Evolutionary conservation across 2,329 filamentous ascomycete species (phyloP).

Genomic region (Aspergillus novofumigatus): DNA sequence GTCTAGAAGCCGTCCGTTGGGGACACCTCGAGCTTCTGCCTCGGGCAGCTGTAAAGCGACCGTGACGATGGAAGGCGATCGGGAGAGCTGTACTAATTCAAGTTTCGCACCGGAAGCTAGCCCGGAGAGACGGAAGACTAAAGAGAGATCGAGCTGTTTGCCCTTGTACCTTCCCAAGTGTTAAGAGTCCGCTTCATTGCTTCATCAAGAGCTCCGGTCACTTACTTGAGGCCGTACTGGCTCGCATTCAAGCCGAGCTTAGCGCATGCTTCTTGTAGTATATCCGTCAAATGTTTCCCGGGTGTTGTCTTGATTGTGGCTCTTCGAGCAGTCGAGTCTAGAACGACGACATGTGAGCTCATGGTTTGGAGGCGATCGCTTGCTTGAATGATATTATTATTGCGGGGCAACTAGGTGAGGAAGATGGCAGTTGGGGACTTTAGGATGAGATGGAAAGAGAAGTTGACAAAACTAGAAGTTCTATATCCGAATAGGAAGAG

Average conservation of each 20-base stretch:
- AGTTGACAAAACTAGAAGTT: not conserved
- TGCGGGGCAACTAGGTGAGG: conserved; percentile 14
- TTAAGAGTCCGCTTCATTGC: conserved; percentile 11
- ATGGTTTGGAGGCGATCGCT: conserved; percentile 46
- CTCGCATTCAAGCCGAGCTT: conserved; percentile 71
- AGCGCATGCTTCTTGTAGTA: conserved; percentile 80
- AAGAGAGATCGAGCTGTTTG: conserved; percentile 78
- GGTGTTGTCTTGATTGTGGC: conserved; percentile 79
- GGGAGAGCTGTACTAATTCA: conserved; percentile 82
- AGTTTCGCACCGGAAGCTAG: conserved; percentile 83
- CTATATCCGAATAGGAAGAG: not conserved
- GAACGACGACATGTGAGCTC: conserved; percentile 84
- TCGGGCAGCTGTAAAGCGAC: conserved; percentile 83
- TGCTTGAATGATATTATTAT: conserved; percentile 6
- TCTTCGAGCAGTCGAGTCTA: conserved; percentile 73
- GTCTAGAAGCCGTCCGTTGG: conserved; percentile 67
- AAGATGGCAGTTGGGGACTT: not conserved
- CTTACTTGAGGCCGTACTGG: conserved; percentile 76
- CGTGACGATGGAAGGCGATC: conserved; percentile 78
- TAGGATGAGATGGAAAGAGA: not conserved
- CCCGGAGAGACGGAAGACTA: conserved; percentile 77
- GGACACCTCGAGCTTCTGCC: conserved; percentile 59
- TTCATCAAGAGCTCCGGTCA: conserved; percentile 3
- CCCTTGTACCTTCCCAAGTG: conserved; percentile 63
- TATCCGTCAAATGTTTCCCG: conserved; percentile 74